Conservation (phyloP, 805 yeast genomes). For the Candida peoriensis region DNA sequence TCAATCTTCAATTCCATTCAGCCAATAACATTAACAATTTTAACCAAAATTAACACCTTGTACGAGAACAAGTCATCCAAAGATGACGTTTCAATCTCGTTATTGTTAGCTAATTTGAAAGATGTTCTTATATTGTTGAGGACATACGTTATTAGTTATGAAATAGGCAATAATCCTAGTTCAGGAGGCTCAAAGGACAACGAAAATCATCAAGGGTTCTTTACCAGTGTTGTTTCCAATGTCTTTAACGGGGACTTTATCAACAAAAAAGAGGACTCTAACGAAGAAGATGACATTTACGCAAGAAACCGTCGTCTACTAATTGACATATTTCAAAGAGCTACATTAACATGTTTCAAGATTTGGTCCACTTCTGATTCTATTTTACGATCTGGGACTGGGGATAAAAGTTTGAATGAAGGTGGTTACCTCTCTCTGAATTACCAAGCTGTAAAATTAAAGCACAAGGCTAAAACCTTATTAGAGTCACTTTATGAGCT, state of each 20-base stretch:
- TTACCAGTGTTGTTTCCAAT: conserved; percentile 64
- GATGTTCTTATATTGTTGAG: conserved; percentile 44
- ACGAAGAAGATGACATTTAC: not conserved
- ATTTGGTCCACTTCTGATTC: conserved; percentile 72
- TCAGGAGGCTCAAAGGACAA: conserved; percentile 4
- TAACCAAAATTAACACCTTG: conserved; percentile 17
- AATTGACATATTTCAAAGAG: conserved; percentile 52
- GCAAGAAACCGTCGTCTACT: conserved; percentile 15
- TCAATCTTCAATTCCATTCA: conserved; percentile 21
- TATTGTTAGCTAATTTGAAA: conserved; percentile 55
- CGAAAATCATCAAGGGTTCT: conserved; percentile 48
- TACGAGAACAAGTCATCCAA: conserved; percentile 16
- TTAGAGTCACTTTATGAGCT: conserved; percentile 58
- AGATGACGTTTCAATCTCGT: conserved; percentile 41
- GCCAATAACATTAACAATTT: conserved; percentile 17
- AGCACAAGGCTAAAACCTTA: conserved; percentile 61
- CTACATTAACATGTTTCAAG: conserved; percentile 47
- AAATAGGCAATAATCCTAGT: conserved; percentile 27
- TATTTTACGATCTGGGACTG: conserved; percentile 15
- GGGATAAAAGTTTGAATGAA: conserved; percentile 18
- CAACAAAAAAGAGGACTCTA: not conserved
- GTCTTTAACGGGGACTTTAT: conserved; percentile 74
- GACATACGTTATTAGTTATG: conserved; percentile 47
- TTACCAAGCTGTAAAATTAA: conserved; percentile 54
- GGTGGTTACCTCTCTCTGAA: conserved; percentile 31